phyloP scores from a whole-genome alignment of 2,329 filamentous ascomycete species.

The Chaetoscypha palmicola region DNA sequence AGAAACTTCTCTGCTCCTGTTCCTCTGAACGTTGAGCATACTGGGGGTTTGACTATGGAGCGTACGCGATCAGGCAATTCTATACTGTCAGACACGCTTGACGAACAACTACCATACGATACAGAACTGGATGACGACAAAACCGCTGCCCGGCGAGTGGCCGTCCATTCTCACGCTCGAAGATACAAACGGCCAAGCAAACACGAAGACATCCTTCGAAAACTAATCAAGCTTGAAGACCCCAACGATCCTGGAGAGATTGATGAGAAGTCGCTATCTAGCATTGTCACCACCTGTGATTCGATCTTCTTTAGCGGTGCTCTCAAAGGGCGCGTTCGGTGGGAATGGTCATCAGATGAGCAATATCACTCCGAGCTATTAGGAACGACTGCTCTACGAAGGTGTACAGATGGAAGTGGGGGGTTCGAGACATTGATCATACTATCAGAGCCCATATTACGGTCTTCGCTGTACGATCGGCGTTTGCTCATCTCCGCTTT shows the following conservation, averaged over 20 bases:
- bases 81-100: conserved; percentile 26
- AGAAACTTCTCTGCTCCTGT: no score
- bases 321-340: conserved; percentile 50
- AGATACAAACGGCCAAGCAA: conserved; percentile 16
- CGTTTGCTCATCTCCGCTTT: conserved; percentile 58
- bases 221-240: conserved; percentile 44
- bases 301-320: conserved; percentile 54
- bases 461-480: conserved; percentile 44
- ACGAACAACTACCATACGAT: conserved; percentile 13
- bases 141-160: conserved; percentile 21
- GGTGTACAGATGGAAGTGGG: conserved; percentile 28
- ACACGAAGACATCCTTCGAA: conserved; percentile 50
- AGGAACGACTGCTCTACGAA: conserved; percentile 54
- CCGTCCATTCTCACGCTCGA: conserved; percentile 16
- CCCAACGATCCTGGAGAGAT: conserved; percentile 45
- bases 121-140: conserved; percentile 18
- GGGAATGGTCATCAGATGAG: conserved; percentile 51
- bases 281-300: conserved; percentile 54
- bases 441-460: conserved; percentile 52
- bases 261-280: conserved; percentile 49
- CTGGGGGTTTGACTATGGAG: conserved; percentile 25
- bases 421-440: conserved; percentile 59
- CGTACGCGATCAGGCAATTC: conserved; percentile 28
- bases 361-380: conserved; percentile 51
- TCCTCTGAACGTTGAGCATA: no score